Base-by-base conservation (phyloP, 2,329 filamentous ascomycete genomes). In the Tolypocladium tropicale region DNA sequence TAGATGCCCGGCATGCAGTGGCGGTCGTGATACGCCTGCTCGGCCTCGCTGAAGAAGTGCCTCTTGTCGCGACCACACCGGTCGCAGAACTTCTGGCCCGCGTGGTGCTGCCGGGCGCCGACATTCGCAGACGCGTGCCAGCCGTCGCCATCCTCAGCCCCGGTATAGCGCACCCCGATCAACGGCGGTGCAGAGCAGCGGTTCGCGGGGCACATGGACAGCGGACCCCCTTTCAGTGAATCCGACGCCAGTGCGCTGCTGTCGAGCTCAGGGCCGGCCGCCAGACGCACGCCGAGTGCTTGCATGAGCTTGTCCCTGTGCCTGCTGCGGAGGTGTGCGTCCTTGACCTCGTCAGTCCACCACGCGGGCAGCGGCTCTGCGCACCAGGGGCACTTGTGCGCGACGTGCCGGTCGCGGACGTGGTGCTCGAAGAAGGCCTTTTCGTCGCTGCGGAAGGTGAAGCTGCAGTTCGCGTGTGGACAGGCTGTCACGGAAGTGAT, bases 381-480 rank as follows among this genome's bases (percentile, higher is more conserved):
- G 52, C 74, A 76, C 61, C 72, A 74, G 23, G 64, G 64, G 54
- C 74, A 76, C 46, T 65, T 66, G 9, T 63, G 58, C 1, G 59
- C 58, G n/a, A 59, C 46, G 52, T 79, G 76, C 0, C 56, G 61
- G n/a, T 65, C 58, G 30, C 59, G 52, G 4, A 76, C 39, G 53
- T 79, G 77, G 6, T 56, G 55, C 16, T 68, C 61, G n/a, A 77
- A 65, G 3, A 59, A 61, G 2, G 61, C 58, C 1, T 59, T 48
- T 4, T 75, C 63, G 18, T 62, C 58, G 4, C 65, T 59, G 4
- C 65, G 61, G 56, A 71, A 74, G 16, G 61, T 63, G n/a, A 66
- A 68, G 0, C 62, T 51, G 55, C 76, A 79, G 30, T 62, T 65
- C 3, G 60, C 37, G 48, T 72, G 75, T 0, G 72, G 72, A 48